phyloP scores from a whole-genome alignment of 176 grass and related monocot genomes.

The Elymus sibiricus region DNA sequence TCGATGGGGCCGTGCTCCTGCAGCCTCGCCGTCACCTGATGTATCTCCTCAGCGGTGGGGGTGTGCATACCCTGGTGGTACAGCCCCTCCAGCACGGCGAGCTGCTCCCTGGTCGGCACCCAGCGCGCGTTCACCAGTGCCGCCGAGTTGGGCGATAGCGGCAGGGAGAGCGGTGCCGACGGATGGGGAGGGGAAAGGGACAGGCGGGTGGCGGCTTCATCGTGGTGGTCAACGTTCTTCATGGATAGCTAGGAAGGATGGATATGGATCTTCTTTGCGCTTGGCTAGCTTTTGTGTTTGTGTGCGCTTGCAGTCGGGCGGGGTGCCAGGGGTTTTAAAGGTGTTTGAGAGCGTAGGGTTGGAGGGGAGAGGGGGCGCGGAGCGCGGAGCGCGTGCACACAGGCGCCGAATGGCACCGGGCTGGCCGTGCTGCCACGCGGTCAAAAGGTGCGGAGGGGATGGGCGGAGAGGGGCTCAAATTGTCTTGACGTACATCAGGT shows the following conservation, averaged over 20 bases:
- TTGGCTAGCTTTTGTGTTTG: not conserved
- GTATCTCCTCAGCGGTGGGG: conserved; percentile 71
- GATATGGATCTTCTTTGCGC: not conserved
- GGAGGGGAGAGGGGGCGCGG: not conserved
- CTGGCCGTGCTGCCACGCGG: not conserved
- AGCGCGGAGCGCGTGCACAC: not conserved
- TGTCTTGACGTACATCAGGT: no score
- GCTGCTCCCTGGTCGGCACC: conserved; percentile 87
- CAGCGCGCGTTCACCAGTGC: conserved; percentile 46
- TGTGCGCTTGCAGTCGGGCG: not conserved
- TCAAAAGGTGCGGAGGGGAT: no score
- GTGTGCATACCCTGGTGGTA: conserved; percentile 65
- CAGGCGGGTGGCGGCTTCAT: not conserved
- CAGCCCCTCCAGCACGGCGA: conserved; percentile 65
- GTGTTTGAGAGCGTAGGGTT: conserved; percentile 22
- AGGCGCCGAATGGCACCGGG: not conserved
- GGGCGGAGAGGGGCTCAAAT: not conserved
- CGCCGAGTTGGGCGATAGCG: not conserved
- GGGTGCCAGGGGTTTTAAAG: conserved; percentile 38
- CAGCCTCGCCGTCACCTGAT: conserved; percentile 62
- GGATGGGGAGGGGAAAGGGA: not conserved
- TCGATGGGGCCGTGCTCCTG: conserved; percentile 54
- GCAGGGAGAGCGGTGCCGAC: conserved; percentile 13
- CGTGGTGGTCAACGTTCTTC: conserved; percentile 4
- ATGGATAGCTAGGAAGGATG: conserved; percentile 1